Evolutionary conservation across 2,329 filamentous ascomycete genomes (phyloP), one percentile per base, ranked within the genome.

Genomic region (Blastomyces silverae): DNA sequence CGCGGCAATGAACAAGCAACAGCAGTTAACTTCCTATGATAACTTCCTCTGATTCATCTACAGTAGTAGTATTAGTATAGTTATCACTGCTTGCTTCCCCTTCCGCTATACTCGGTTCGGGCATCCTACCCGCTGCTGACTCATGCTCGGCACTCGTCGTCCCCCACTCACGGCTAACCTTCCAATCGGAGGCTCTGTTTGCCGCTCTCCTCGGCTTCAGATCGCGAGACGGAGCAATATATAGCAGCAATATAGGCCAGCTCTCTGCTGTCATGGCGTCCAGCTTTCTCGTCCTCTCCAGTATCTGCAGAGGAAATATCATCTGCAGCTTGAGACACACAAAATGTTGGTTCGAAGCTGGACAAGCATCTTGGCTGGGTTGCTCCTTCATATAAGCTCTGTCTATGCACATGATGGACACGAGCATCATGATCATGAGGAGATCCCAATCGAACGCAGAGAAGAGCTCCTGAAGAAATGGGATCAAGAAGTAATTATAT

Each of bases 391-490:
- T 62, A 69, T 72, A 63, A 68, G 72, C n/a, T 70, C 72, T 1
- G 74, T 71, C 22, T 64, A 73, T 28, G 70, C 76, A 10, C 74
- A 75, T 64, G 73, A 76, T 22, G 78, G 75, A 66, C 48, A 52
- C 13, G 75, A 80, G 67, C 76, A 79, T 61, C 75, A 78, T 64
- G 73, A 79, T 48, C 70, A 73, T 22, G 75, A 79, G 61, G 75
- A 75, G 37, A 71, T 78, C 28, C 72, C 76, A 3, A 73, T 75
- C 63, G 74, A 77, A 65, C 71, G 76, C 56, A 73, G 76, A 3
- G 78, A 77, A 48, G 79, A 80, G 65, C 67, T 81, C 60, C 71
- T 80, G 60, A 74, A 73, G 69, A 81, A 80, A 73, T 81, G 79
- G 79, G 77, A 79, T 67, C 75, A 77, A 66, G 79, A 81, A 73